These are phyloP conservation scores for Mucor saturninus DNA, from an alignment of 371 early-diverging fungal genomes.

Conservation along the genomic window DNA sequence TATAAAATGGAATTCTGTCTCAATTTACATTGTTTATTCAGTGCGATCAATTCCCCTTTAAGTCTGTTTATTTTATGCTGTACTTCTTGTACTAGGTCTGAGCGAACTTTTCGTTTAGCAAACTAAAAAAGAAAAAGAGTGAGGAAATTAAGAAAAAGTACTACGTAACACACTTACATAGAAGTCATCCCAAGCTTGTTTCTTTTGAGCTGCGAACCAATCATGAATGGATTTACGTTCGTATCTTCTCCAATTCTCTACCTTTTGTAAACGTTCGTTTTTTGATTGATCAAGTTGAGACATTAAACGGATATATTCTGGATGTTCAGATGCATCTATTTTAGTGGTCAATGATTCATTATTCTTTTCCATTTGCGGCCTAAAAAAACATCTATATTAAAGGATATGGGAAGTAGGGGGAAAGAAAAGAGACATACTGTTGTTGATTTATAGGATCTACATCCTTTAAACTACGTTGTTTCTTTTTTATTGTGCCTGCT, in stretches of 20 bases:
- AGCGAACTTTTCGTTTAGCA: constrained; percentile 25
- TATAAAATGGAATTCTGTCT: not conserved
- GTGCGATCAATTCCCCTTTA: constrained; percentile 20
- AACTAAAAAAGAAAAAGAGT: constrained; percentile 13
- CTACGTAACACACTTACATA: constrained; percentile 27
- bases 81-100: constrained; percentile 22
- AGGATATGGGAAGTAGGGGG: not conserved
- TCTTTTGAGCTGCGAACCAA: constrained; percentile 38
- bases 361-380: constrained; percentile 5
- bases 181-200: constrained; percentile 38
- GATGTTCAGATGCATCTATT: constrained; percentile 27
- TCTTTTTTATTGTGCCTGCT: constrained; percentile 19
- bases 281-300: constrained; percentile 30
- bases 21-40: constrained; percentile 29
- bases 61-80: constrained; percentile 26
- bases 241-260: constrained; percentile 29
- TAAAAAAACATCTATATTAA: not conserved
- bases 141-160: not conserved
- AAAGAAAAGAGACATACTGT: not conserved
- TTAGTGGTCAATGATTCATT: constrained; percentile 8
- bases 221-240: constrained; percentile 31
- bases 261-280: constrained; percentile 22
- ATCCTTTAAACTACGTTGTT: constrained; percentile 15
- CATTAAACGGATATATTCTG: constrained; percentile 36
- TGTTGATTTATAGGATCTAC: constrained; percentile 16